phyloP scores from a whole-genome alignment of 176 grass and related monocot species.

The Paspalum notatum region DNA sequence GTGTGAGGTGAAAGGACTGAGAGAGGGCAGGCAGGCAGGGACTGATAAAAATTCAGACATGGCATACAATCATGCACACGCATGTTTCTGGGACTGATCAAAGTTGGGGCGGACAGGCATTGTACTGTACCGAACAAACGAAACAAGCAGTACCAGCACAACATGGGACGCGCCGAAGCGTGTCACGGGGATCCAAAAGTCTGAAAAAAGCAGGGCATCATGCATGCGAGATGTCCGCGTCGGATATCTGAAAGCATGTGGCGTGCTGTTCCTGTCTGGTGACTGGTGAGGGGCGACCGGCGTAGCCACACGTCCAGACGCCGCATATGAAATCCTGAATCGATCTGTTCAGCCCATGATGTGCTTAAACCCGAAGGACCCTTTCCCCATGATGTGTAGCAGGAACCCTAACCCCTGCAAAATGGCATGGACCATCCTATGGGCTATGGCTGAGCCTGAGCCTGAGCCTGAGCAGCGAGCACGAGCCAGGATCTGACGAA shows the following conservation, averaged over 20 bases:
- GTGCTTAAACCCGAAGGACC: neutral
- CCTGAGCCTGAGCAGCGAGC: neutral
- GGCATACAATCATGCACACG: slow-evolving; percentile 23
- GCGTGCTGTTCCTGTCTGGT: neutral
- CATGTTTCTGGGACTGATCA: neutral
- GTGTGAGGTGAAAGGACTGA: neutral
- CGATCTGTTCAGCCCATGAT: neutral
- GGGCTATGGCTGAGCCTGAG: neutral
- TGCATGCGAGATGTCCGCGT: slow-evolving; percentile 4
- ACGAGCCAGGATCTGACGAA: slow-evolving; percentile 22
- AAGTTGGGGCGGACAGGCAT: neutral
- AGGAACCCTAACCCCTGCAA: slow-evolving; percentile 8
- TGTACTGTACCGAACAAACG: neutral
- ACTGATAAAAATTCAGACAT: no score
- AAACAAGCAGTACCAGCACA: neutral
- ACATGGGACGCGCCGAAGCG: neutral
- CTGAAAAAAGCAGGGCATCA: neutral
- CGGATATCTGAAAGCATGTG: slow-evolving; percentile 36
- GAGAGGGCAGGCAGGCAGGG: neutral
- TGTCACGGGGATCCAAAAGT: slow-evolving; percentile 9
- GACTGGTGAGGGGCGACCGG: neutral
- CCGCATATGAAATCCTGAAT: neutral
- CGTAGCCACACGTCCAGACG: neutral
- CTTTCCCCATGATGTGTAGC: neutral
- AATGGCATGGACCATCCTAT: slow-evolving; percentile 42